These are phyloP conservation scores for Calonectria montana DNA, from an alignment of 2,329 filamentous ascomycete genomes.

Conservation along the genomic window DNA sequence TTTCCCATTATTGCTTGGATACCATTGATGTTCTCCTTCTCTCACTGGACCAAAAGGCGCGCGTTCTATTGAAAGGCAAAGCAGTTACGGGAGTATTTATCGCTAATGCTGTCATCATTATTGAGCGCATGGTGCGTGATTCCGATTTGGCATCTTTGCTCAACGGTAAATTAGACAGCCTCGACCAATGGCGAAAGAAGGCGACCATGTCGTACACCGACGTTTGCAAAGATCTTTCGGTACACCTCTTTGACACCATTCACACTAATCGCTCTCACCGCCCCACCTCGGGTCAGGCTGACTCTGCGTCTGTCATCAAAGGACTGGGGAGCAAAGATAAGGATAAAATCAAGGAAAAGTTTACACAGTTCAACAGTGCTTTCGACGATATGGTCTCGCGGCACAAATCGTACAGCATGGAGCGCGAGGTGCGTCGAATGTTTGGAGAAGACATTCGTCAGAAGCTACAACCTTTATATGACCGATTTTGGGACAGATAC, in stretches of 20 bases:
- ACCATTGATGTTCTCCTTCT: constrained; percentile 85
- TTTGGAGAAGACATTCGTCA: constrained; percentile 87
- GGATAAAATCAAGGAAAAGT: constrained; percentile 96
- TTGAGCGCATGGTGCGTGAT: constrained; percentile 85
- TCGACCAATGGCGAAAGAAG: constrained; percentile 91
- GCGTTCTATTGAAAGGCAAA: constrained; percentile 79
- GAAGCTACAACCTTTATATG: constrained; percentile 94
- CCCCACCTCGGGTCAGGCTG: constrained; percentile 79
- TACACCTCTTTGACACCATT: constrained; percentile 88
- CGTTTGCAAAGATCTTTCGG: constrained; percentile 88
- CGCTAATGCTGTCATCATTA: constrained; percentile 85
- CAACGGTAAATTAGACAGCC: constrained; percentile 70
- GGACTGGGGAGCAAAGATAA: constrained; percentile 89
- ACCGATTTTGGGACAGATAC: constrained; percentile 95
- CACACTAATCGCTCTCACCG: constrained; percentile 84
- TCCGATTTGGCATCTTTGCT: constrained; percentile 84
- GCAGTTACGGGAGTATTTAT: constrained; percentile 88
- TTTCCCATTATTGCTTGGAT: constrained; percentile 90
- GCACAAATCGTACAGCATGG: constrained; percentile 89
- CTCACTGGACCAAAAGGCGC: constrained; percentile 80
- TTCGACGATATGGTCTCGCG: constrained; percentile 90
- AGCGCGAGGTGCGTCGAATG: constrained; percentile 85
- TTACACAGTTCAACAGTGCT: constrained; percentile 86
- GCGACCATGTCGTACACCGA: constrained; percentile 85
- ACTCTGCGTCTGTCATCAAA: constrained; percentile 88